Base-by-base conservation (phyloP, 305 asterid genomes). In the Fraxinus dipetala region DNA sequence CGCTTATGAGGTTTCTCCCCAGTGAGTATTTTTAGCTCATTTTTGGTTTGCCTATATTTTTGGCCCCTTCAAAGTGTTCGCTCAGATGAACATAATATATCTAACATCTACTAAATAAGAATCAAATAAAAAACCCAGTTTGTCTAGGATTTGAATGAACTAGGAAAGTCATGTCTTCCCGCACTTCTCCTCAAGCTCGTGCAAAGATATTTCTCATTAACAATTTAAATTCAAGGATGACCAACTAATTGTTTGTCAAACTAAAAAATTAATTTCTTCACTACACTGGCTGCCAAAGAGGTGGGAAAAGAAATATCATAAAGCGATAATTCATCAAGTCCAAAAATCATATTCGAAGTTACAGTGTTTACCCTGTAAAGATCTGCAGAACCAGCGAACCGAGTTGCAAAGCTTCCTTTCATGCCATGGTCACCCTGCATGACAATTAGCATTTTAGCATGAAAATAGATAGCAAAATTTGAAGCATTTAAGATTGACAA, bases 361-460 rank as follows among this genome's bases (percentile, higher is more conserved):
- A 38, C 22, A 76, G 79, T 9, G 82, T 93, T 89, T 88, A 95
- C 98, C 76, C 75, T 89, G 89, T 90, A 96, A 73, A 96, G 93
- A 86, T 96, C 99, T 65, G 98, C 98, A 79, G 98, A 94, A 83
- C 98, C 99, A 79, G 97, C 84, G 36, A 96, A 48, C 79, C 98
- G 90, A 76, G 95, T 90, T 75, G 99, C 99, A 82, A 96, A 90
- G 77, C 89, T 87, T 82, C 98, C 97, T 89, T 96, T 96, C 97
- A 92, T 89, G 83, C 97, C 97, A 82, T 51, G 72, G 80, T 94
- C 99, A 18, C 99, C 99, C 98, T 95, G 77, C 80, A 82, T 43
- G 30, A 80, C 65, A 77, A 75, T 51, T 34, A 61, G 13, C 20
- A 81, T 26, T 45, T 18, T 32, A 70, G n/a, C 56, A 61, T 11